A percentile compares a stretch with the other conserved stretches of the same genome.
Conservation (phyloP, 1,284 basidiomycete species). For the Chiua sp. region DNA sequence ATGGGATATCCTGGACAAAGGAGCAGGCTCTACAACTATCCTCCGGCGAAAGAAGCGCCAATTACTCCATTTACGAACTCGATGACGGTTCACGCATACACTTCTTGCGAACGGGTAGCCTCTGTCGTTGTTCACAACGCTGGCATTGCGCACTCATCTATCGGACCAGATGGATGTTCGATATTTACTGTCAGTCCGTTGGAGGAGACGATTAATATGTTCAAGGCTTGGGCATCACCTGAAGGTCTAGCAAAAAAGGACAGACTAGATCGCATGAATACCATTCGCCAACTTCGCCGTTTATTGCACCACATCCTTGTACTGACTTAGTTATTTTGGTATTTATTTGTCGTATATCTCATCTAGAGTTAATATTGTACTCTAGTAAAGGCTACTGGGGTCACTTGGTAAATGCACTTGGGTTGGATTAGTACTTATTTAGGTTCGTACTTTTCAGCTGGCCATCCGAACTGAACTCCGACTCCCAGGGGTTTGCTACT, state of each 20-base stretch:
- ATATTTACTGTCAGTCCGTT: conserved; percentile 49
- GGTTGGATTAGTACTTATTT: no score
- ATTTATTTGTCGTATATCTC: no score
- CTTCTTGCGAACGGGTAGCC: conserved; percentile 45
- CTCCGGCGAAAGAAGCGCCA: conserved; percentile 27
- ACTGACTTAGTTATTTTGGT: no score
- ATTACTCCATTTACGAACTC: conserved; percentile 44
- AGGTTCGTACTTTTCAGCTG: no score
- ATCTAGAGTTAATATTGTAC: neutral
- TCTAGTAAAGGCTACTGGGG: neutral
- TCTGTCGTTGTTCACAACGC: conserved; percentile 39
- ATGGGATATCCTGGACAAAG: conserved; percentile 59
- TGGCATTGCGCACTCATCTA: conserved; percentile 39
- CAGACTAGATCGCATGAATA: neutral
- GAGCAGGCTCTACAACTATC: conserved; percentile 24
- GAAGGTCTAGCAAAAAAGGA: conserved; percentile 21
- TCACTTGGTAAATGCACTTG: no score
- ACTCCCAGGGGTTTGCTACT: no score
- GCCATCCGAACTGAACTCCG: no score
- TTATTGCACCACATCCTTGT: no score
- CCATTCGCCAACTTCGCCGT: no score
- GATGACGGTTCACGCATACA: conserved; percentile 62
- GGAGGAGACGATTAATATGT: conserved; percentile 44
- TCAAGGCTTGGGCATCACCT: conserved; percentile 39
- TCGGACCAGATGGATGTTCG: conserved; percentile 40